phyloP scores from a whole-genome alignment of 148 eudicot genomes.

The Rhododendron molle region DNA sequence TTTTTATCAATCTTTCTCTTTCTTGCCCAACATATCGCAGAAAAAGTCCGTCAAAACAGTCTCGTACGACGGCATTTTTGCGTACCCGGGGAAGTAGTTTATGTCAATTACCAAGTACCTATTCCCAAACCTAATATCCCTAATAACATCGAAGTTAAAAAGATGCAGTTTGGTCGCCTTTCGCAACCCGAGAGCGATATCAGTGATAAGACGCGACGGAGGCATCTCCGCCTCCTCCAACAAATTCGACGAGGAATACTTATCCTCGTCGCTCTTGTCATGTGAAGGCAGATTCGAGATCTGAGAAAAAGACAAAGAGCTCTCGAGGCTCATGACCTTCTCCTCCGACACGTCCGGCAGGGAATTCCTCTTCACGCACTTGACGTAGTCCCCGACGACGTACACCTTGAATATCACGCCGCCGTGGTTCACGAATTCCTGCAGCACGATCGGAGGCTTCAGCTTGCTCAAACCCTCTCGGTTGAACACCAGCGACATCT shows the following conservation, averaged over 20 bases:
- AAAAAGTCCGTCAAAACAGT: conserved; percentile 63
- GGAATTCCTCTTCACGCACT: conserved; percentile 69
- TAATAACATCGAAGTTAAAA: conserved; percentile 72
- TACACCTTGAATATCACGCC: conserved; percentile 78
- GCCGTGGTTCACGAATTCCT: conserved; percentile 75
- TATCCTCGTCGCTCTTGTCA: conserved; percentile 46
- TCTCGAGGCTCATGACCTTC: conserved; percentile 33
- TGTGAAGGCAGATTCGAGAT: conserved; percentile 48
- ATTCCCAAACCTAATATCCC: conserved; percentile 56
- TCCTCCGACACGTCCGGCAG: conserved; percentile 64
- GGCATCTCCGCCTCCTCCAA: conserved; percentile 65
- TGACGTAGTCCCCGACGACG: conserved; percentile 64
- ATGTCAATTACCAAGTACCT: conserved; percentile 82
- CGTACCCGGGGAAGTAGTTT: conserved; percentile 92
- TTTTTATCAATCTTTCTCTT: conserved; percentile 16
- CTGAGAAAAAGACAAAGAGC: conserved; percentile 62
- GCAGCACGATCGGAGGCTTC: conserved; percentile 63
- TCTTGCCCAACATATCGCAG: conserved; percentile 46
- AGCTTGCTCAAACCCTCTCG: conserved; percentile 39
- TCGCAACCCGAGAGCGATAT: conserved; percentile 48
- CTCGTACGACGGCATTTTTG: conserved; percentile 77
- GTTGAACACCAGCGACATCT: conserved; percentile 56
- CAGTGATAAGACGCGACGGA: conserved; percentile 37
- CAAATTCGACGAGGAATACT: conserved; percentile 33
- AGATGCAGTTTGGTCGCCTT: conserved; percentile 45